Conservation (phyloP, 768 basidiomycete genomes). For the Podaxis sp. region DNA sequence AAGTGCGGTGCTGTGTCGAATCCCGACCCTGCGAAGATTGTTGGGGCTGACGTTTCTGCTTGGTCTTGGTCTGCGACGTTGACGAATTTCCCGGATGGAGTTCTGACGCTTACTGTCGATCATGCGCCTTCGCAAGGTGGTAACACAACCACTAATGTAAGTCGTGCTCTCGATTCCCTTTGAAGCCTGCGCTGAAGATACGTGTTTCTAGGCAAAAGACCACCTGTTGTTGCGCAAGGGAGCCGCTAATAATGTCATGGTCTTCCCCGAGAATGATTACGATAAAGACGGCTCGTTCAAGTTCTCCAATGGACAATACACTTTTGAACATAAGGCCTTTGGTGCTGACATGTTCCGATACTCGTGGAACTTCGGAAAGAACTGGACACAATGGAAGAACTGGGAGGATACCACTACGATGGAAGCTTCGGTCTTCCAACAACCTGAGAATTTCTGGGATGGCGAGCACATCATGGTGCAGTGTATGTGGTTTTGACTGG, state of each 20-base stretch:
- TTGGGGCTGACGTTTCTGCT: constrained; percentile 53
- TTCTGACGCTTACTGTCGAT: constrained; percentile 69
- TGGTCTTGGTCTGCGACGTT: constrained; percentile 81
- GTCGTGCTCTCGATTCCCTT: constrained; percentile 22
- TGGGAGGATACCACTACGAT: constrained; percentile 79
- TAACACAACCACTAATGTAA: constrained; percentile 54
- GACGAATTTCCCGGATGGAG: constrained; percentile 75
- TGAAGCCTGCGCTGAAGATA: neutral
- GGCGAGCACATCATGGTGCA: constrained; percentile 89
- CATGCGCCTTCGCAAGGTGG: constrained; percentile 43
- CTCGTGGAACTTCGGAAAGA: constrained; percentile 82
- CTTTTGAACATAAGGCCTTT: constrained; percentile 77
- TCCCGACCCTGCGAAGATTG: constrained; percentile 47
- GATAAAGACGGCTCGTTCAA: constrained; percentile 56
- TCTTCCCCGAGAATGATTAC: constrained; percentile 86
- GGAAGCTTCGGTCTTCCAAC: constrained; percentile 53
- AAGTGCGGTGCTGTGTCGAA: constrained; percentile 52
- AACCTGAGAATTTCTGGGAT: constrained; percentile 62
- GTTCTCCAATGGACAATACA: constrained; percentile 62
- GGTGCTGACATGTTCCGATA: constrained; percentile 90
- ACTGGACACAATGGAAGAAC: constrained; percentile 77
- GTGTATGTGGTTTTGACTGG: constrained; percentile 49
- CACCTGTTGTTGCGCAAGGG: constrained; percentile 85
- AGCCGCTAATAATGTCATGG: constrained; percentile 68
- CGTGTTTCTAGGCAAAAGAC: constrained; percentile 53